Percentiles rank a stretch among this genome's conserved stretches.
These are phyloP conservation scores for Parastagonospora nodorum DNA, from an alignment of 2,329 filamentous ascomycete genomes.

Conservation along the genomic window DNA sequence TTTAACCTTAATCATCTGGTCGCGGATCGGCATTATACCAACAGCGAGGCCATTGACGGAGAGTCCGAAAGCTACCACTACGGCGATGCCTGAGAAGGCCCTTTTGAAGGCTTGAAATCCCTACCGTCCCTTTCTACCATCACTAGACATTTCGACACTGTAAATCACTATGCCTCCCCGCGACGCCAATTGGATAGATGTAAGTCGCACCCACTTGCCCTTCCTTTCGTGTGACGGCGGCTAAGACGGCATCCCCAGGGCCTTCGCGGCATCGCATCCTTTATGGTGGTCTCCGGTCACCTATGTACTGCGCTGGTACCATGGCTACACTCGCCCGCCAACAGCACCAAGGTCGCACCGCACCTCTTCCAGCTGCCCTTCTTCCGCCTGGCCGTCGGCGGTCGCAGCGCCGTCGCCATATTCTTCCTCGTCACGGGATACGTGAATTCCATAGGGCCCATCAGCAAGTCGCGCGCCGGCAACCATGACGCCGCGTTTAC, in stretches of 20 bases:
- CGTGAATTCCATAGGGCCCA: constrained; percentile 66
- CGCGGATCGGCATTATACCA: constrained; percentile 3
- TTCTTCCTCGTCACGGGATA: constrained; percentile 65
- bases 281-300: constrained; percentile 51
- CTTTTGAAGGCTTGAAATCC: constrained; percentile 6
- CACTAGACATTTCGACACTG: constrained; percentile 1
- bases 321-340: constrained; percentile 48
- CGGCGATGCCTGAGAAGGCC: constrained; percentile 18
- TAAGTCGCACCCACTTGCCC: constrained; percentile 23
- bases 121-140: constrained; percentile 15
- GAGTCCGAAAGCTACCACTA: neutral
- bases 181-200: constrained; percentile 48
- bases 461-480: constrained; percentile 60
- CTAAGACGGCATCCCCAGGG: constrained; percentile 41
- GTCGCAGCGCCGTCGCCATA: constrained; percentile 44
- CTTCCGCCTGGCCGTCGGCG: constrained; percentile 63
- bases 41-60: neutral
- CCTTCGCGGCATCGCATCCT: constrained; percentile 49
- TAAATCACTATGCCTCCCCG: constrained; percentile 38
- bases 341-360: constrained; percentile 51
- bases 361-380: constrained; percentile 63
- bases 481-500: constrained; percentile 59
- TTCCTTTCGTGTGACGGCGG: constrained; percentile 14
- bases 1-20: constrained; percentile 4
- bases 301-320: constrained; percentile 50